A percentile compares a stretch with the other conserved stretches of the same genome.
Conservation (phyloP, 768 basidiomycete genomes). For the Hericium coralloides region DNA sequence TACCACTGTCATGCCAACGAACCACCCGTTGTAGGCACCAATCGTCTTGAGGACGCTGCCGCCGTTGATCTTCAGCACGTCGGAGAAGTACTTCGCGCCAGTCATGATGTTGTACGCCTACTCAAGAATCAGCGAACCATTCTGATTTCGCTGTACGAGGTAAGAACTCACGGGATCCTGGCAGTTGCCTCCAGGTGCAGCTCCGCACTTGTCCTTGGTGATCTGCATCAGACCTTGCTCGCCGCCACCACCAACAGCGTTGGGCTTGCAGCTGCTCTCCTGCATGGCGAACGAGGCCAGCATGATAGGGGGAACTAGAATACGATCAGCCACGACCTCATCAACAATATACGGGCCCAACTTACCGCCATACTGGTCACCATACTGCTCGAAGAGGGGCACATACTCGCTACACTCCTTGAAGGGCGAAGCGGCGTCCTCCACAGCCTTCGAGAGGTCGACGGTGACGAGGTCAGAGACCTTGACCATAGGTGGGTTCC, state of each 20-base stretch:
- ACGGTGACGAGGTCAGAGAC: conserved; percentile 41
- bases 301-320: conserved; percentile 59
- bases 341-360: conserved; percentile 5
- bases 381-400: conserved; percentile 51
- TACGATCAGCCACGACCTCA: neutral
- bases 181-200: conserved; percentile 37
- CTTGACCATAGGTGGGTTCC: conserved; percentile 61
- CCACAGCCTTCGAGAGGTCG: conserved; percentile 25
- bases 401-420: conserved; percentile 46
- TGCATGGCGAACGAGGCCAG: conserved; percentile 87
- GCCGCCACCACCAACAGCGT: conserved; percentile 61
- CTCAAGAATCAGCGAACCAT: neutral
- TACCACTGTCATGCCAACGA: conserved; percentile 47
- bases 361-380: conserved; percentile 31
- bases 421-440: conserved; percentile 49
- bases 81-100: conserved; percentile 53
- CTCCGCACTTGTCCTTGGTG: conserved; percentile 65
- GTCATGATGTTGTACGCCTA: conserved; percentile 66
- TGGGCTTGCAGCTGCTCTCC: conserved; percentile 67
- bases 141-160: neutral
- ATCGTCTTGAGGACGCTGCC: conserved; percentile 50
- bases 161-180: conserved; percentile 25
- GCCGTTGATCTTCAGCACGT: conserved; percentile 35
- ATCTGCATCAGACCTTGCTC: conserved; percentile 89
- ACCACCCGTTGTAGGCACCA: conserved; percentile 77